Evolutionary conservation across 148 eudicot genomes (phyloP), one percentile per base, ranked within the genome.

Genomic region (Fagopyrum esculentum): DNA sequence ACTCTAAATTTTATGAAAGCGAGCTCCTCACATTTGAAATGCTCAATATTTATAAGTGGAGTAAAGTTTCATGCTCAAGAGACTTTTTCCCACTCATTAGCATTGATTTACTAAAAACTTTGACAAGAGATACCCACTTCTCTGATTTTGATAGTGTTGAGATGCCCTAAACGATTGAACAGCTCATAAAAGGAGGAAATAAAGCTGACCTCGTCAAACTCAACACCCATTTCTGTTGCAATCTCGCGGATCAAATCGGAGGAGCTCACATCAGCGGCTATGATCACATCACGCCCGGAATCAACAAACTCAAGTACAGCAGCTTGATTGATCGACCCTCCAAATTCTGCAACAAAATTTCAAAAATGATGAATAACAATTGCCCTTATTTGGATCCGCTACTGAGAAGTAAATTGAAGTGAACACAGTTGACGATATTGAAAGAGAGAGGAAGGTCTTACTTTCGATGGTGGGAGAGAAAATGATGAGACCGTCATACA

Each of bases 161-260:
- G 40, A 35, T 1, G 40, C 40, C 40, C 40, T 22, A 12, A 7
- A 60, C 12, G 40, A 60, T 26, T 22, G 9, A 60, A 60, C 4
- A 22, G 29, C 29, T 19, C 35, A 7, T 60, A 2, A 61, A 9
- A 61, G 5, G 10, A 26, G 68, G 29, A 22, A 60, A 50, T 9
- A 47, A 22, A 0, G 59, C 73, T 72, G 46, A 85, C 96, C 77
- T 90, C 96, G 74, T 90, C 96, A 66, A 90, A 90, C 75, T 88
- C 89, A 45, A 90, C 89, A 48, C 96, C 96, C 69, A 92, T 85
- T 76, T 90, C 96, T 10, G 85, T 78, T 7, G 92, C 96, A 77
- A 90, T 85, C 47, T 84, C 85, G 71, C 96, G 85, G 75, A 88
- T 88, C 76, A 88, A 80, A 81, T 90, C 92, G 43, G 96, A 90